Conservation (phyloP, 352 stramenopile genomes). For the Globisporangium solare region DNA sequence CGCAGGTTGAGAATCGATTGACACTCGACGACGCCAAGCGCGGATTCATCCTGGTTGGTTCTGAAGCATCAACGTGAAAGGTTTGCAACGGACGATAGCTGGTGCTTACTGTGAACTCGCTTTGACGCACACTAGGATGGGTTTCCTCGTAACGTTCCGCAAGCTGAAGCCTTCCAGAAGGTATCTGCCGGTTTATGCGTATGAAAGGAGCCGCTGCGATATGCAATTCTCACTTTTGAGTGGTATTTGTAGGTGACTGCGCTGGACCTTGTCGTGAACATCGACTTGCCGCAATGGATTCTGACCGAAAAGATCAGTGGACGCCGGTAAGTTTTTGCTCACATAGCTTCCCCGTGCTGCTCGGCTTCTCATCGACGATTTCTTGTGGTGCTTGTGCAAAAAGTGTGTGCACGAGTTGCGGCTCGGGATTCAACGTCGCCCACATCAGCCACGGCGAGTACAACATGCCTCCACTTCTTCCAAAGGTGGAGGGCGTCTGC, state of each 20-base stretch:
- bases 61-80: neutral
- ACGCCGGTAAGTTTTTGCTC: conserved; percentile 38
- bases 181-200: too few relatives aligned
- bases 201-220: too few relatives aligned
- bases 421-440: conserved; percentile 85
- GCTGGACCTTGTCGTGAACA: conserved; percentile 86
- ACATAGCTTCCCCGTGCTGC: too few relatives aligned
- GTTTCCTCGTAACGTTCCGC: conserved; percentile 86
- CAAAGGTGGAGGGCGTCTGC: conserved; percentile 77
- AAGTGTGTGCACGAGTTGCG: conserved; percentile 83
- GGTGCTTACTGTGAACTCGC: neutral
- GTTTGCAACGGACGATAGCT: neutral
- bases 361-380: neutral
- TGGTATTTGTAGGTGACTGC: conserved; percentile 41
- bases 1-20: conserved; percentile 67
- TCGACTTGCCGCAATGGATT: conserved; percentile 86
- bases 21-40: conserved; percentile 57
- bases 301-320: conserved; percentile 88
- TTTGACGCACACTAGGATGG: conserved; percentile 46
- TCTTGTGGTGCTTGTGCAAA: neutral
- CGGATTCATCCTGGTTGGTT: conserved; percentile 77
- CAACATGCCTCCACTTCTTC: conserved; percentile 87
- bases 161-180: conserved; percentile 82
- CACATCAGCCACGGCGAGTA: conserved; percentile 85
- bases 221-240: neutral